These are phyloP conservation scores for Phytophthora sp. DNA, from an alignment of 352 stramenopile species.

Conservation along the genomic window DNA sequence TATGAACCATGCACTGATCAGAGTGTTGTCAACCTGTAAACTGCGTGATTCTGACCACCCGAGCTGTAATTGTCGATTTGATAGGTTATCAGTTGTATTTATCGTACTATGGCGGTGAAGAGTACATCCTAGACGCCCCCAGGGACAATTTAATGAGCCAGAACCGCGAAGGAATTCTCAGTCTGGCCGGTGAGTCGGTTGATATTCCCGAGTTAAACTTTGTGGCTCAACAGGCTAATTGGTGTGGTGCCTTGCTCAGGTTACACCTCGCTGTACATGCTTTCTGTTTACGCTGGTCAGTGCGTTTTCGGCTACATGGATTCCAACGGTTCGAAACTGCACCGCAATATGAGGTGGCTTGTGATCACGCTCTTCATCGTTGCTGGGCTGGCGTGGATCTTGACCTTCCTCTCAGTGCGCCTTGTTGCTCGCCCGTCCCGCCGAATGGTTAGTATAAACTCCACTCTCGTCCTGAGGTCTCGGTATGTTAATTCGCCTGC, in stretches of 20 bases:
- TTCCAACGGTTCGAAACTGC: conserved; percentile 54
- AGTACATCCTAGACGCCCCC: conserved; percentile 78
- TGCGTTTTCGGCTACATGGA: conserved; percentile 76
- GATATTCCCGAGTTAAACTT: background rate
- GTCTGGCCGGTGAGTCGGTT: conserved; percentile 63
- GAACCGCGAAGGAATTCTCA: conserved; percentile 97
- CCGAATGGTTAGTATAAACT: conserved; percentile 57
- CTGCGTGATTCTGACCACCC: too few species aligned
- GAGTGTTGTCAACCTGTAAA: too few species aligned
- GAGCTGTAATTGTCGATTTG: conserved; percentile 8
- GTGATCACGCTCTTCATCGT: conserved; percentile 48
- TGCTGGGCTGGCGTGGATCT: conserved; percentile 48
- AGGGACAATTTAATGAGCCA: conserved; percentile 85
- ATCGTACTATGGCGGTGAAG: conserved; percentile 71
- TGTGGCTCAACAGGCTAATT: too few species aligned
- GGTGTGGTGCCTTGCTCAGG: too few species aligned
- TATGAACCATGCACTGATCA: conserved; percentile 15
- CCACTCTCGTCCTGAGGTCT: background rate
- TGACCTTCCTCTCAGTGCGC: conserved; percentile 62
- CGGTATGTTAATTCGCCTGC: background rate
- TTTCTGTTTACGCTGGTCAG: conserved; percentile 66
- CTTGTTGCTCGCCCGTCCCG: conserved; percentile 69
- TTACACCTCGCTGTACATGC: conserved; percentile 92
- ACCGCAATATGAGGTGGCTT: conserved; percentile 75
- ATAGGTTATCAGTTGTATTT: conserved; percentile 86